phyloP scores from a whole-genome alignment of 148 eudicot species.

The Camellia japonica region DNA sequence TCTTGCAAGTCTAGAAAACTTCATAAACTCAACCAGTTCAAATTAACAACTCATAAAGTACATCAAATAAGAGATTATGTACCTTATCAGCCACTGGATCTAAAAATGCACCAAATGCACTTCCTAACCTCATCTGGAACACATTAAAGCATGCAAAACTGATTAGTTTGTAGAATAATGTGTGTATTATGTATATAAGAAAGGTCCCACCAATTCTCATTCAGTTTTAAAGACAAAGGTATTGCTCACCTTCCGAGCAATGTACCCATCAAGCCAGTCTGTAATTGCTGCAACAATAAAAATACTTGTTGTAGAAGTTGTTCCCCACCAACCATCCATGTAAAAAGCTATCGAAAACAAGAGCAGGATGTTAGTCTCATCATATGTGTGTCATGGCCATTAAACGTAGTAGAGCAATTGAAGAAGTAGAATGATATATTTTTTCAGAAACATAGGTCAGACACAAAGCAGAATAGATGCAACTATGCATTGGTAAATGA shows the following conservation, averaged over 20 bases:
- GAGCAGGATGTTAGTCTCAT: conserved; percentile 21
- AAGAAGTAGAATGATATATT: background rate
- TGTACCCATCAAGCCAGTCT: conserved; percentile 99
- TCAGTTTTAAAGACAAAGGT: background rate
- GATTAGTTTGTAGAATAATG: background rate
- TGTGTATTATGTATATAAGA: no score
- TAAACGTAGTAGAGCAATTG: background rate
- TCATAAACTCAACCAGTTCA: conserved; percentile 4
- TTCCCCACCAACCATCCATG: conserved; percentile 77
- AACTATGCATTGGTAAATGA: background rate
- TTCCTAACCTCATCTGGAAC: conserved; percentile 78
- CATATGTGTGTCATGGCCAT: conserved; percentile 3
- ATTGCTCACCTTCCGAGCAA: conserved; percentile 80
- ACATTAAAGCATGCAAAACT: conserved; percentile 15
- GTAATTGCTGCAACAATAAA: conserved; percentile 89
- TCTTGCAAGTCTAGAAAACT: background rate
- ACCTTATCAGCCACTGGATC: conserved; percentile 99
- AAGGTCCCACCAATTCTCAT: conserved; percentile 4
- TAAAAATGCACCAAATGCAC: conserved; percentile 94
- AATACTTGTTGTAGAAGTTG: conserved; percentile 74
- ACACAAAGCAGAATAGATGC: background rate
- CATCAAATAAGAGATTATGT: conserved; percentile 8
- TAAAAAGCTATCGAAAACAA: conserved; percentile 63
- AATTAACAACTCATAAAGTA: background rate
- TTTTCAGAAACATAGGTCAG: background rate